Percentiles rank a stretch among this genome's conserved stretches.
Evolutionary conservation across 2,329 filamentous ascomycete species (phyloP).

Genomic region (Monosporascus sp.): DNA sequence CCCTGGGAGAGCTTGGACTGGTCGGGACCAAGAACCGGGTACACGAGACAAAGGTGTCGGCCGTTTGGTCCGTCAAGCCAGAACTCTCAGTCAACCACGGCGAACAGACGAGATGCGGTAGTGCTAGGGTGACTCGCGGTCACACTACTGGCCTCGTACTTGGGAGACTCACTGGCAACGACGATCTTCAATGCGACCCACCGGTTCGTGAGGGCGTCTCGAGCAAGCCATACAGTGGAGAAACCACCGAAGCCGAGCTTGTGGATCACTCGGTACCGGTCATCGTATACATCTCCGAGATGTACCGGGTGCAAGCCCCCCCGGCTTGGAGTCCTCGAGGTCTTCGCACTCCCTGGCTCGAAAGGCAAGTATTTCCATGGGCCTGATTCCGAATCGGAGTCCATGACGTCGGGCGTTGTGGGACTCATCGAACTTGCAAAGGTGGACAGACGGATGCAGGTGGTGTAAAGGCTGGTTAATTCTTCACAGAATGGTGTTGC

Average conservation of each 20-base stretch:
- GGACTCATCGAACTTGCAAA: too few relatives aligned
- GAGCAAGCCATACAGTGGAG: conserved; percentile 1
- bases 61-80: conserved; percentile 20
- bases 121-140: background rate
- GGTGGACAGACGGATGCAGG: too few relatives aligned
- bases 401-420: too few relatives aligned
- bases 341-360: background rate
- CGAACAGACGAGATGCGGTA: conserved; percentile 1
- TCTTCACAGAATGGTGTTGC: too few relatives aligned
- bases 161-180: conserved; percentile 4
- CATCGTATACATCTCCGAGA: background rate
- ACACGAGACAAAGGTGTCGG: conserved; percentile 21
- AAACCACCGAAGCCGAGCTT: conserved; percentile 2
- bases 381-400: too few relatives aligned
- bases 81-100: conserved; percentile 7
- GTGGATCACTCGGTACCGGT: background rate
- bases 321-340: background rate
- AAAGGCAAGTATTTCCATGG: too few relatives aligned
- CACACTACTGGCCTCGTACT: background rate
- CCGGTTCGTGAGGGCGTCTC: background rate
- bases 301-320: conserved; percentile 1
- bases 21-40: conserved; percentile 18
- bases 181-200: conserved; percentile 22
- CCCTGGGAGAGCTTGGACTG: conserved; percentile 7
- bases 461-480: too few relatives aligned